Percentiles rank a stretch among this genome's conserved stretches.
Conservation (phyloP, 192 early-diverging fungal species). For the Globomyces pollinis-pini region DNA sequence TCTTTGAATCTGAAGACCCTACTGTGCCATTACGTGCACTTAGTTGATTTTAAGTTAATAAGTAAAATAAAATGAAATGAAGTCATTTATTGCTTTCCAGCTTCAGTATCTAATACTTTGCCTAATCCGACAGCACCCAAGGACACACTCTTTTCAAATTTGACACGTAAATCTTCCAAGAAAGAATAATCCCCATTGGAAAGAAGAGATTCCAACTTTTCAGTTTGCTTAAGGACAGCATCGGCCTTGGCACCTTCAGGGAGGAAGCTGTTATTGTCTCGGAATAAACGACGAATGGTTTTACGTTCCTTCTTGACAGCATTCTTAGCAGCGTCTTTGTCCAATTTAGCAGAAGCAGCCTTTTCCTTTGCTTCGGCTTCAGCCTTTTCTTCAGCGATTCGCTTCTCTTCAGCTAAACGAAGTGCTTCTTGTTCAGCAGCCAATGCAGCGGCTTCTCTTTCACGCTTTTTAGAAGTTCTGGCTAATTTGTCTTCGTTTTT, state of each 20-base stretch:
- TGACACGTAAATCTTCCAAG: neutral
- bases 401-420: slow-evolving; percentile 49
- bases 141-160: neutral
- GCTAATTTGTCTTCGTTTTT: slow-evolving; percentile 84
- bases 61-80: no score
- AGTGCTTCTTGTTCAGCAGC: slow-evolving; percentile 43
- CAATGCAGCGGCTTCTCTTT: slow-evolving; percentile 62
- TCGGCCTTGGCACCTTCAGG: slow-evolving; percentile 25
- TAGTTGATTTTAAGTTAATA: no score
- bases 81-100: no score
- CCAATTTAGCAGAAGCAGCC: slow-evolving; percentile 50
- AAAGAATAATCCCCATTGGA: neutral
- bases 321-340: slow-evolving; percentile 82
- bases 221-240: neutral
- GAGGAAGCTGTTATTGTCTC: slow-evolving; percentile 73
- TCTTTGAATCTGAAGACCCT: neutral
- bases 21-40: no score
- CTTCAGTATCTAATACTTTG: neutral
- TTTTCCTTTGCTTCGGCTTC: slow-evolving; percentile 57
- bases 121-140: neutral
- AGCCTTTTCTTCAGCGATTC: slow-evolving; percentile 47
- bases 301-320: slow-evolving; percentile 88
- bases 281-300: slow-evolving; percentile 63
- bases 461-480: slow-evolving; percentile 84
- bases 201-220: neutral